phyloP scores from a whole-genome alignment of 1,139 yeast species.

The Geotrichum aggregatum region DNA sequence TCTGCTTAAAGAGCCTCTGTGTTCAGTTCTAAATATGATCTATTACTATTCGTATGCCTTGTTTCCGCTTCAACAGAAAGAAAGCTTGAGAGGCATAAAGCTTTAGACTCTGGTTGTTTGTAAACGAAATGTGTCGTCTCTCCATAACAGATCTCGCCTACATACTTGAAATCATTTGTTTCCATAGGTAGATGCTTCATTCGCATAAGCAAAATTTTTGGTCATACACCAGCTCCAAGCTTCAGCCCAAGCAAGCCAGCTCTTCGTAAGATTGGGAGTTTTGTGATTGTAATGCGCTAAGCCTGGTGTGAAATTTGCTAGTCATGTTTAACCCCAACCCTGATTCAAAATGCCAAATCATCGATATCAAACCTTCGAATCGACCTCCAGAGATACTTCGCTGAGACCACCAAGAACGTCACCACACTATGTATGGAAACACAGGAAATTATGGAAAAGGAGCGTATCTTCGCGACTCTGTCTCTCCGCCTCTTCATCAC shows the following conservation, averaged over 20 bases:
- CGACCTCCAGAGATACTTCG: background rate
- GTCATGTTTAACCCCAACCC: constrained; percentile 6
- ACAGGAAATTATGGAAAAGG: constrained; percentile 5
- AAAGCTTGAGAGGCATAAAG: no score
- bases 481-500: constrained; percentile 44
- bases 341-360: constrained; percentile 7
- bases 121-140: no score
- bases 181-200: no score
- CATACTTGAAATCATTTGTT: no score
- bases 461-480: constrained; percentile 13
- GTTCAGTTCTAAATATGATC: background rate
- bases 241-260: no score
- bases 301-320: no score
- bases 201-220: no score
- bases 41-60: background rate
- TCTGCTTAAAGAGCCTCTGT: background rate
- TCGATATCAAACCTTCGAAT: constrained; percentile 6
- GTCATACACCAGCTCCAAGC: no score
- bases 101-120: no score
- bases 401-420: background rate
- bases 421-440: constrained; percentile 3
- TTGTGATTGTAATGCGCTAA: no score
- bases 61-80: background rate
- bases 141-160: no score
- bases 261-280: no score